Percentiles rank a stretch among this genome's conserved stretches.
Conservation (phyloP, 352 stramenopile species). For the Phytophthora kernoviae region DNA sequence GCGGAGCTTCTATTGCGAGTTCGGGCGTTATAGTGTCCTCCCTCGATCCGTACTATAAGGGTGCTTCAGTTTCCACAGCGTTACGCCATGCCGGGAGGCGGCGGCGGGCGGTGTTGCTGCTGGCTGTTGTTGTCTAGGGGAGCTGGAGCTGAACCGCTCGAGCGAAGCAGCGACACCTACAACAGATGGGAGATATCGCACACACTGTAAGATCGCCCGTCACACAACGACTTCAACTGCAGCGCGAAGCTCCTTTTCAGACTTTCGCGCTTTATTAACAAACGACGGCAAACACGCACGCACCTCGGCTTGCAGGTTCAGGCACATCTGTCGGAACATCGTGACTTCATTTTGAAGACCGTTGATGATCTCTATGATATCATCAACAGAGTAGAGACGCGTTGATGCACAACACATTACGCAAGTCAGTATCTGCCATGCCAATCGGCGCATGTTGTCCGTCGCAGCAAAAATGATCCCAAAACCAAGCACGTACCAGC, state of each 20-base stretch:
- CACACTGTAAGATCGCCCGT: conserved; percentile 23
- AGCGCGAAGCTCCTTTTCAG: conserved; percentile 5
- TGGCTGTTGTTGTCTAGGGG: conserved; percentile 20
- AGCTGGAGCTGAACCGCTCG: conserved; percentile 7
- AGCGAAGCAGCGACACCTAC: conserved; percentile 46
- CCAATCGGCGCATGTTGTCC: background rate
- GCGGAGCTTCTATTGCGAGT: conserved; percentile 38
- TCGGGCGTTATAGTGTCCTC: conserved; percentile 24
- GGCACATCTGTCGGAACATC: conserved; percentile 85
- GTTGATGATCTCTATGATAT: conserved; percentile 57
- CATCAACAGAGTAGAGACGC: conserved; percentile 16
- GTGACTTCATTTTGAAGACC: conserved; percentile 78
- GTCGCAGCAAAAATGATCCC: conserved; percentile 16
- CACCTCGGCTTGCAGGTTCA: conserved; percentile 81
- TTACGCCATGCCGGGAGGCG: conserved; percentile 62
- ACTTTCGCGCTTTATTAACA: conserved; percentile 4
- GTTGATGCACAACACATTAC: conserved; percentile 17
- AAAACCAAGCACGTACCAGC: conserved; percentile 41
- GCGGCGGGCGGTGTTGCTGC: conserved; percentile 43
- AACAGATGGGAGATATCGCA: conserved; percentile 30
- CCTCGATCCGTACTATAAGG: conserved; percentile 16
- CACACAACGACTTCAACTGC: conserved; percentile 22
- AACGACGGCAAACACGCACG: conserved; percentile 13
- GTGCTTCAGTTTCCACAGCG: conserved; percentile 18
- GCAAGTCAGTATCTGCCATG: conserved; percentile 10